Base-by-base conservation (phyloP, 257 asterid species). In the Rauvolfia tetraphylla region DNA sequence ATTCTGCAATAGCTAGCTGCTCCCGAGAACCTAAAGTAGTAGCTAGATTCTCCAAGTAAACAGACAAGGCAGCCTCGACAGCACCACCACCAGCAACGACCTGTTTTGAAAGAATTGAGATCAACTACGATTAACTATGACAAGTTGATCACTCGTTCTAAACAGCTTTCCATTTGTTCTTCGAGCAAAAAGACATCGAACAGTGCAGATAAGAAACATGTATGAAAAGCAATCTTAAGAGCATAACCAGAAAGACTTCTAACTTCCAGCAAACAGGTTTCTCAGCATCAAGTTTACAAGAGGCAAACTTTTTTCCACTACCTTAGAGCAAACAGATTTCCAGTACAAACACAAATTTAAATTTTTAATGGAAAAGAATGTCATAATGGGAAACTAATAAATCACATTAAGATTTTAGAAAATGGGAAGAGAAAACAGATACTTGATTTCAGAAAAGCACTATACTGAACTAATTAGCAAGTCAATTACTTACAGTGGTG, bases 71-170 rank as follows among this genome's bases (percentile, higher is more conserved):
- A 72, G 97, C 96, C 85, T 95, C 98, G 82, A 87, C 98, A 17
- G 98, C 98, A 81, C 98, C 98, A 75, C 98, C 98, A 39, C 98
- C 98, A 78, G 98, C 98, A 76, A 92, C 98, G 23, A 95, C 98
- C 99, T 92, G 80, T 53, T 83, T 76, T 57, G 31, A 61, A 71
- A 79, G 11, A 68, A 27, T 20, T 53, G 36, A 36, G 8, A 36
- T 7, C 51, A 5, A 57, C 9, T 0, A 54, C 2, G 17, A 23
- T 13, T 23, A 34, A 33, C 41, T 61, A n/a, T 22, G 11, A 34
- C 11, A 22, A 11, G 23, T 72, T 20, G 48, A 51, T 71, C 61
- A 46, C 42, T 42, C 42, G 14, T 63, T 2, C 69, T 38, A 66
- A 53, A 20, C 31, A 22, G 31, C 22, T 34, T 38, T 34, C 46